phyloP scores from a whole-genome alignment of 116 monocot genomes.

The Trichopus zeylanicus region DNA sequence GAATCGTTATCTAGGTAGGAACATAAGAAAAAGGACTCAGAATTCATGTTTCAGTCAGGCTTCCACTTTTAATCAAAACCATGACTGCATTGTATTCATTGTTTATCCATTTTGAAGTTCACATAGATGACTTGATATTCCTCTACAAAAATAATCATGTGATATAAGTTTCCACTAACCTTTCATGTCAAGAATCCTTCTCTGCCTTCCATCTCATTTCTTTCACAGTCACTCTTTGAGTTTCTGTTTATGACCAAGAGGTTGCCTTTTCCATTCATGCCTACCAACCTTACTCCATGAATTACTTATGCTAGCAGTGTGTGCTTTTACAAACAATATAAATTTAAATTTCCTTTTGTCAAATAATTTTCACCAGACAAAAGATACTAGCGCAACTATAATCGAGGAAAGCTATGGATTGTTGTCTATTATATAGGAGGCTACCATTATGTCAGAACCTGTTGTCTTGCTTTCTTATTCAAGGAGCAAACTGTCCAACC shows the following conservation, averaged over 20 bases:
- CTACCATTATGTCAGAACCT: background rate
- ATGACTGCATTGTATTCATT: too few species aligned
- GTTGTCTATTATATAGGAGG: background rate
- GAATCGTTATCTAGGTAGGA: too few species aligned
- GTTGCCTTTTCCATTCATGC: background rate
- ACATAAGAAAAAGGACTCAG: too few species aligned
- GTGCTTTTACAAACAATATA: too few species aligned
- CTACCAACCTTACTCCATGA: background rate
- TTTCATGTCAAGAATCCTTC: background rate
- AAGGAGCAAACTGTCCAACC: too few species aligned
- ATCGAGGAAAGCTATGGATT: background rate
- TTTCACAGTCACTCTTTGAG: background rate
- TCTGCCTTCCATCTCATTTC: background rate
- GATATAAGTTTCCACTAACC: background rate
- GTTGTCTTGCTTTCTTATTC: background rate
- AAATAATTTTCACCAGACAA: background rate
- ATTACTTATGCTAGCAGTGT: too few species aligned
- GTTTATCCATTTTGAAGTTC: too few species aligned
- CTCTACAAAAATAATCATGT: background rate
- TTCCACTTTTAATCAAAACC: too few species aligned
- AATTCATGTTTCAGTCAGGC: too few species aligned
- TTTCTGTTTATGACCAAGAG: background rate
- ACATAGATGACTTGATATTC: too few species aligned
- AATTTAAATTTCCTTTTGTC: background rate
- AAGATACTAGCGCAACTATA: background rate